phyloP scores from a whole-genome alignment of 371 early-diverging fungal genomes.

The Modicella reniformis region DNA sequence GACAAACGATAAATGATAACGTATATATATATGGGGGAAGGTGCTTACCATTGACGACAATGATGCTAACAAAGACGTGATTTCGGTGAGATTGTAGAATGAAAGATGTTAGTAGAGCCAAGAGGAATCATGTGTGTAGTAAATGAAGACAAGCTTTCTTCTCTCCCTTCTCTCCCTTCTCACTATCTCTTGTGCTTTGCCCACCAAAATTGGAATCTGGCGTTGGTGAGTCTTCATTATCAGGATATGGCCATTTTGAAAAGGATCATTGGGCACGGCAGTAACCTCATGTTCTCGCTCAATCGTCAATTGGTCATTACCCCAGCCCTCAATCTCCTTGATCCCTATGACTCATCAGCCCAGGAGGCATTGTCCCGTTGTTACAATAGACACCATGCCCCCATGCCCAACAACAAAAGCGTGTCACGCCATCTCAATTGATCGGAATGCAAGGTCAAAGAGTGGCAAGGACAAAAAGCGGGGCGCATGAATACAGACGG shows the following conservation, averaged over 20 bases:
- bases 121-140: too few relatives aligned
- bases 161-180: background rate
- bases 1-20: too few relatives aligned
- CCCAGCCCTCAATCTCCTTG: background rate
- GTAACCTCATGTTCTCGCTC: too few relatives aligned
- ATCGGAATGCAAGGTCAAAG: conserved; percentile 8
- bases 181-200: too few relatives aligned
- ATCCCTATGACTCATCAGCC: conserved; percentile 3
- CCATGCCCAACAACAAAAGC: background rate
- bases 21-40: background rate
- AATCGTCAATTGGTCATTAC: too few relatives aligned
- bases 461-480: conserved; percentile 1
- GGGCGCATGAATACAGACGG: background rate
- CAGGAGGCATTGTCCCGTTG: background rate
- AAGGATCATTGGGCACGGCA: too few relatives aligned
- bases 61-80: conserved; percentile 60
- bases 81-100: background rate
- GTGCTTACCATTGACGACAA: conserved; percentile 70
- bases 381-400: background rate
- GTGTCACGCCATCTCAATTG: background rate
- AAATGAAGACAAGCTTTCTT: background rate
- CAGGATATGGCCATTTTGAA: too few relatives aligned
- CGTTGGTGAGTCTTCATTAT: too few relatives aligned
- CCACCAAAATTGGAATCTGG: too few relatives aligned
- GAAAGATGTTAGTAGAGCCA: background rate